Percentiles rank a stretch among this genome's conserved stretches.
Conservation (phyloP, 495 filamentous ascomycete species). For the Penicillium lagena region DNA sequence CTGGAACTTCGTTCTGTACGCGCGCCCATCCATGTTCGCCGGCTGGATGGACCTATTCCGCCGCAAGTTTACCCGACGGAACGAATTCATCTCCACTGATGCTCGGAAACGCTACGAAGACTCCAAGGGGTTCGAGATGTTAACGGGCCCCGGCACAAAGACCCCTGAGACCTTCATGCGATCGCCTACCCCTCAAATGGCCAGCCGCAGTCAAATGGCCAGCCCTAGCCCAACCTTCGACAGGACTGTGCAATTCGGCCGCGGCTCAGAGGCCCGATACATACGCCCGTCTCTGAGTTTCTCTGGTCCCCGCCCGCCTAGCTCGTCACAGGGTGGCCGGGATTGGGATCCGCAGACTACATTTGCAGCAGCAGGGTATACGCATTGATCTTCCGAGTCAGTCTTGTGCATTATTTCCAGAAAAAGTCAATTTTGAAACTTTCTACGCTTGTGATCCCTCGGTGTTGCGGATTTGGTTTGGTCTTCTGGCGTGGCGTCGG, state of each 20-base stretch:
- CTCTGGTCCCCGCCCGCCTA: slow-evolving; percentile 49
- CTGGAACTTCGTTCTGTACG: slow-evolving; percentile 76
- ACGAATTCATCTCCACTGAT: slow-evolving; percentile 85
- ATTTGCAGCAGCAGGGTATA: slow-evolving; percentile 23
- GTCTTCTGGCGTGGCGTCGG: too few relatives aligned
- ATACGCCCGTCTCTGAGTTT: slow-evolving; percentile 53
- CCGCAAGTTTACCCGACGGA: slow-evolving; percentile 31
- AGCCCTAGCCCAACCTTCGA: slow-evolving; percentile 26
- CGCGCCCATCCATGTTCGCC: slow-evolving; percentile 71
- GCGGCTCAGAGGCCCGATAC: slow-evolving; percentile 48
- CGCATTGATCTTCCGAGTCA: not conserved
- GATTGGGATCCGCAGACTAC: slow-evolving; percentile 36
- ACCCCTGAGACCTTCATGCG: slow-evolving; percentile 38
- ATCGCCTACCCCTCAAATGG: slow-evolving; percentile 29
- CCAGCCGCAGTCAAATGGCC: slow-evolving; percentile 8
- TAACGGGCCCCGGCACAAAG: slow-evolving; percentile 42
- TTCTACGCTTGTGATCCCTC: not conserved
- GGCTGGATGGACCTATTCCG: slow-evolving; percentile 72
- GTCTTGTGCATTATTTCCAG: not conserved
- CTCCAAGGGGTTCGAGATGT: slow-evolving; percentile 77
- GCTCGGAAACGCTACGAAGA: slow-evolving; percentile 60
- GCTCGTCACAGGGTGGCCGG: slow-evolving; percentile 15
- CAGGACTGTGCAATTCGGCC: slow-evolving; percentile 24
- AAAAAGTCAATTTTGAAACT: not conserved
- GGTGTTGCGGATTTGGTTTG: slow-evolving; percentile 2